A percentile compares a stretch with the other conserved stretches of the same genome.
phyloP scores from a whole-genome alignment of 176 grass and related monocot genomes.

The Zizania latifolia region DNA sequence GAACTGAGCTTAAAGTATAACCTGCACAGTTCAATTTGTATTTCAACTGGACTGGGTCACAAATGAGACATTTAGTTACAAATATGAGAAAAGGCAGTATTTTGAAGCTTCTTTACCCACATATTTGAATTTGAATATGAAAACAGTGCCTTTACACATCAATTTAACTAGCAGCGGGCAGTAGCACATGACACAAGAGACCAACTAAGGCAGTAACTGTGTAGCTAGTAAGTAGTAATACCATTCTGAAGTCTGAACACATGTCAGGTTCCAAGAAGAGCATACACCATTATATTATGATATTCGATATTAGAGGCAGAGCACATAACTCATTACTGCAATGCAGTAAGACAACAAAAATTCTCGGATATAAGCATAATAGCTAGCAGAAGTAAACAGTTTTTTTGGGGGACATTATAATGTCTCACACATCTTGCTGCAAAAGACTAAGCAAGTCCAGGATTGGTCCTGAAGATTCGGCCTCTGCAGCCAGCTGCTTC shows the following conservation, averaged over 20 bases:
- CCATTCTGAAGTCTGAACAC: not conserved
- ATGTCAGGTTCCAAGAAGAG: not conserved
- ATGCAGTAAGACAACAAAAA: slow-evolving; percentile 15
- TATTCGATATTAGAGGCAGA: not conserved
- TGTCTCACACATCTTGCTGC: slow-evolving; percentile 33
- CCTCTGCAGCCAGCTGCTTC: slow-evolving; percentile 44
- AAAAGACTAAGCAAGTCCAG: slow-evolving; percentile 43
- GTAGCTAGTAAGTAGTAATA: not conserved
- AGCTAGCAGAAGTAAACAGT: not conserved
- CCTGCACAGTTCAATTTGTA: not conserved
- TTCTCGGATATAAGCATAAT: not conserved
- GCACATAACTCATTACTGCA: slow-evolving; percentile 5
- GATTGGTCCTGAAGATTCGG: slow-evolving; percentile 34
- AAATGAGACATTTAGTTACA: not conserved
- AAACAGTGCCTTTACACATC: not conserved
- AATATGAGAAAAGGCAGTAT: not conserved
- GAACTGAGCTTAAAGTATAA: not conserved
- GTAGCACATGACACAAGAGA: not conserved
- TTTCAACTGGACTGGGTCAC: not conserved
- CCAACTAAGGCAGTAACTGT: not conserved
- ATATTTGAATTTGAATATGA: not conserved
- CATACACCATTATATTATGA: not conserved
- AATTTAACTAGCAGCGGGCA: not conserved
- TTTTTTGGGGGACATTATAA: not conserved
- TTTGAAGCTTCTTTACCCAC: not conserved